Base-by-base conservation (phyloP, 1,284 basidiomycete species). In the Pascua guehoae region DNA sequence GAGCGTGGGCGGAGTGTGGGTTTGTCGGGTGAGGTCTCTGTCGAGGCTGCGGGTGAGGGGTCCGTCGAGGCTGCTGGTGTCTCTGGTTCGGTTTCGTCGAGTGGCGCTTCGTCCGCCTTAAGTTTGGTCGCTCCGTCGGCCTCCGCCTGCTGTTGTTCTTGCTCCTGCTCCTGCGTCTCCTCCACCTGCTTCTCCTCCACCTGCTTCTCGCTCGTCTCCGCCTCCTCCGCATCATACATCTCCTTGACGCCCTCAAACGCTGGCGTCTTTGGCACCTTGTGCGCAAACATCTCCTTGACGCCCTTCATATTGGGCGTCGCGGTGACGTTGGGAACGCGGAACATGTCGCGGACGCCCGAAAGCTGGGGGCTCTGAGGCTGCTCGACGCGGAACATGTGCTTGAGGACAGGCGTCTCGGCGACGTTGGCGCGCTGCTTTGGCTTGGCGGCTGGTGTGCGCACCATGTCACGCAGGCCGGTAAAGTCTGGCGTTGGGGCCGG, bases 391-490 rank as follows among this genome's bases (percentile, higher is more conserved):
- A 61, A 68, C 65, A 70, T 64, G 41, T 65, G 58, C 41, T 39
- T 47, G 5, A 66, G 8, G 3, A 61, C 65, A 12, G 56, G 53
- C 68, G 59, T 2, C 18, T 53, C 4, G 69, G 68, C 11, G 69
- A 66, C 38, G 47, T 7, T 16, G 32, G 41, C 37, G 14, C 47
- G 40, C 5, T 15, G 47, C 38, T 37, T 48, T 4, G 47, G 11
- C 16, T 17, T 11, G 12, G 37, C 42, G 48, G 49, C 37, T 14
- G 52, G 46, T 36, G 39, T 8, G 17, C 46, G 45, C 50, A 52
- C 47, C 18, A 57, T 39, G 24, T 57, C 49, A 3, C 55, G 49
- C 18, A 56, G 17, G 11, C 54, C 54, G 5, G 37, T n/a, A 12
- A 47, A 40, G 10, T 45, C 46, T 0, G 51, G 54, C 5, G 54